Base-by-base conservation (phyloP, 2,329 filamentous ascomycete genomes). In the Fusarium kyushuense region DNA sequence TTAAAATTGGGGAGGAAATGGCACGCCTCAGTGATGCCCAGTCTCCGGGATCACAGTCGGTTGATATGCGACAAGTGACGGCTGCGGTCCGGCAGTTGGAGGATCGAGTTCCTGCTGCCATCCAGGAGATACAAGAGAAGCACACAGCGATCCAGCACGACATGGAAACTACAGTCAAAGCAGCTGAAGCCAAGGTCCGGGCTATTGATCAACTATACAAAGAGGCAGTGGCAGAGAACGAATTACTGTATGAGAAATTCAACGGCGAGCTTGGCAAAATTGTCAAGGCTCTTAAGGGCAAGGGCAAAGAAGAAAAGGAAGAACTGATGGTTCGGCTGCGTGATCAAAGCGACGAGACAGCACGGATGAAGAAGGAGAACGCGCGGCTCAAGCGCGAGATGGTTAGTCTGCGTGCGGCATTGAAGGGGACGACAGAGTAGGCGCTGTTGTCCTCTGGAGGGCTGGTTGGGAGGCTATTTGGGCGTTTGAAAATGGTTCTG, bases 181-280 rank as follows among this genome's bases (percentile, higher is more conserved):
- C 93, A 3, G 89, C 88, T 16, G 94, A 97, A 76, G 86, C 86
- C 61, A 94, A 96, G 72, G 90, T 90, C 61, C 91, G 90, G 72
- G 91, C 91, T 40, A 88, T 97, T 54, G 94, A 97, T 76, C 92
- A 96, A 79, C 82, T 97, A 52, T 97, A 96, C 81, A 92, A 93
- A 69, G 93, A 97, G 75, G 88, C 90, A 17, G 93, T 90, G 72
- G 92, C 93, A 0, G 95, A 98, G 82, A 98, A 97, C 73, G 94
- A 97, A 80, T 87, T 95, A 30, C 84, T 98, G 56, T 97, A 97
- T 78, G 92, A 95, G 70, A 90, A 90, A 63, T 97, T 97, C 83
- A 97, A 97, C 74, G 87, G 89, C n/a, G 95, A 97, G 80, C 82
- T 98, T 47, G 91, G 88, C 72, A 93, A 92, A 81, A 92, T 97